Evolutionary conservation across 148 eudicot genomes (phyloP).

Genomic region (Rhododendron griersonianum): DNA sequence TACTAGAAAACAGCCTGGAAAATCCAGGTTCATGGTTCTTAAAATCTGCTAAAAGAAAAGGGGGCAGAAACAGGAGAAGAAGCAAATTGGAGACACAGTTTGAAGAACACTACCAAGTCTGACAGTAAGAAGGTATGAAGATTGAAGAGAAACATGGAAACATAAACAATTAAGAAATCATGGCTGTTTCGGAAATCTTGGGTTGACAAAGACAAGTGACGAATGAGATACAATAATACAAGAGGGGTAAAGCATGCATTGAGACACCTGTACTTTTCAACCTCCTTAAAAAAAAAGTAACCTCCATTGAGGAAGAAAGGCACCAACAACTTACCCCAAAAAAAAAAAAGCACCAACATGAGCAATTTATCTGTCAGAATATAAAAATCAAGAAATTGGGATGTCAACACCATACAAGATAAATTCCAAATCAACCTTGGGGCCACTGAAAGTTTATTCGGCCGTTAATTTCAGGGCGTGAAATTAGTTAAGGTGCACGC

Average conservation of each 20-base stretch:
- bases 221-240: background rate
- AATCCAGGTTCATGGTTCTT: background rate
- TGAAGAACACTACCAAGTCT: background rate
- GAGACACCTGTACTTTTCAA: constrained; percentile 8
- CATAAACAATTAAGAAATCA: background rate
- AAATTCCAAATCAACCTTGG: background rate
- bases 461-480: too few relatives aligned
- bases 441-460: too few relatives aligned
- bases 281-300: background rate
- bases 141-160: background rate
- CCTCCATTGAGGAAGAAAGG: background rate
- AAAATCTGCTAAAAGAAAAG: background rate
- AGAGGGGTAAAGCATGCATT: constrained; percentile 14
- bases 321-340: background rate
- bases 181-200: background rate
- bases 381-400: background rate
- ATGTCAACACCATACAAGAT: background rate
- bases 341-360: background rate
- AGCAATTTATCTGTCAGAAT: background rate
- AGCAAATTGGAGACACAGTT: background rate
- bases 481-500: too few relatives aligned
- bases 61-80: background rate
- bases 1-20: background rate
- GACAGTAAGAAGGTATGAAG: background rate
- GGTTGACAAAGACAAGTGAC: background rate